Evolutionary conservation across 306 rosid genomes (phyloP).

Genomic region (Gynostemma pentaphyllum): DNA sequence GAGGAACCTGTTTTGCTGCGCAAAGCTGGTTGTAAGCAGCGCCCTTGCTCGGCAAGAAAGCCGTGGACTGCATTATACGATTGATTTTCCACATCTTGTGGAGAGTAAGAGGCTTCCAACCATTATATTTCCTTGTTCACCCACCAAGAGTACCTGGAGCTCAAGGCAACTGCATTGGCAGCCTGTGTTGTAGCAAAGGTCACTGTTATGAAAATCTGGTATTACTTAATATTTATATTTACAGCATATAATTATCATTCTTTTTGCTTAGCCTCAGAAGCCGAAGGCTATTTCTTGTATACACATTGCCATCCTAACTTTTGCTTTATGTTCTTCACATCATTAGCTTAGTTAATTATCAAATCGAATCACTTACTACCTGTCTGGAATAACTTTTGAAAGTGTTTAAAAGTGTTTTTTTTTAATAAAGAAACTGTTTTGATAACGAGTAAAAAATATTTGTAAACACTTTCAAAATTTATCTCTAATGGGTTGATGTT

Average conservation of each 20-base stretch:
- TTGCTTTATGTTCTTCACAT: no score
- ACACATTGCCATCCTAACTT: no score
- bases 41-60: slow-evolving; percentile 90
- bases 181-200: slow-evolving; percentile 22
- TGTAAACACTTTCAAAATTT: no score
- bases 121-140: slow-evolving; percentile 66
- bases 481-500: no score
- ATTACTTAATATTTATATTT: background rate
- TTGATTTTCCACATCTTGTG: slow-evolving; percentile 75
- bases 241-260: background rate
- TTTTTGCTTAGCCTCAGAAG: background rate
- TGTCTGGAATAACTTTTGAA: no score
- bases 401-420: no score
- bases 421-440: no score
- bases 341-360: no score
- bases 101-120: slow-evolving; percentile 94
- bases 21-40: slow-evolving; percentile 76
- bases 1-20: slow-evolving; percentile 89
- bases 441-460: no score
- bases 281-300: background rate
- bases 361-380: no score
- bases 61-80: slow-evolving; percentile 82
- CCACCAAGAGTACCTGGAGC: slow-evolving; percentile 56
- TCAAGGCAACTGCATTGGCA: slow-evolving; percentile 67
- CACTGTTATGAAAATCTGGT: background rate